Evolutionary conservation across 2,329 filamentous ascomycete species (phyloP), one percentile per base, ranked within the genome.

Genomic region (Aaosphaeria arxii): DNA sequence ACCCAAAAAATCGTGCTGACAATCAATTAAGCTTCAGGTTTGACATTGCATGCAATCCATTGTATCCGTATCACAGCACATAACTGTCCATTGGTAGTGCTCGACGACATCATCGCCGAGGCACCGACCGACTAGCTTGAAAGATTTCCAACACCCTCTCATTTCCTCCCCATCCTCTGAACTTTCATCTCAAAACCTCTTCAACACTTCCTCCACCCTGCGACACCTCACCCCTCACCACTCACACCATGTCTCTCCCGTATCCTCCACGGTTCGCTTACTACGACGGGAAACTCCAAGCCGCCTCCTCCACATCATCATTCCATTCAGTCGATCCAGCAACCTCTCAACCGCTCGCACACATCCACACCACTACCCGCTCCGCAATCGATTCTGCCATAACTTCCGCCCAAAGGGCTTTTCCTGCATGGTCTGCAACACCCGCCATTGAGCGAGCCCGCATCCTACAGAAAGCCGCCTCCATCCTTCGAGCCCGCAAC

Each of bases 281-380:
- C 73, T 89, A 90, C 75, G 81, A 84, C 56, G 90, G 90, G 69
- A 79, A 81, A 64, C 72, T 78, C 40, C 88, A 89, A 62, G 72
- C 77, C 29, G 79, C 83, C 43, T 77, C 75, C 35, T 81, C 83
- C 7, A 73, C 78, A 39, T 77, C 77, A 50, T 84, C 84, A 42
- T 92, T 94, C 73, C 75, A 84, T 53, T 83, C 86, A 30, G 77
- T 92, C 65, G 80, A 94, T 66, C 90, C 90, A 36, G 83, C 89
- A 43, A 91, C 83, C 39, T 83, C 79, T 48, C 75, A 80, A 53
- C 79, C 85, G 5, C 70, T 92, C 44, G 87, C 87, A 54, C 83
- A 85, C 56, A 83, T 95, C 63, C 82, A 89, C 71, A 77, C 81
- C 32, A 87, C 89, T 13, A 85, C 88, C 0, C 70, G 76, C 24